Evolutionary conservation across 1,139 yeast genomes (phyloP), one percentile per base, ranked within the genome.

Genomic region (Nakaseomyces delphensis): DNA sequence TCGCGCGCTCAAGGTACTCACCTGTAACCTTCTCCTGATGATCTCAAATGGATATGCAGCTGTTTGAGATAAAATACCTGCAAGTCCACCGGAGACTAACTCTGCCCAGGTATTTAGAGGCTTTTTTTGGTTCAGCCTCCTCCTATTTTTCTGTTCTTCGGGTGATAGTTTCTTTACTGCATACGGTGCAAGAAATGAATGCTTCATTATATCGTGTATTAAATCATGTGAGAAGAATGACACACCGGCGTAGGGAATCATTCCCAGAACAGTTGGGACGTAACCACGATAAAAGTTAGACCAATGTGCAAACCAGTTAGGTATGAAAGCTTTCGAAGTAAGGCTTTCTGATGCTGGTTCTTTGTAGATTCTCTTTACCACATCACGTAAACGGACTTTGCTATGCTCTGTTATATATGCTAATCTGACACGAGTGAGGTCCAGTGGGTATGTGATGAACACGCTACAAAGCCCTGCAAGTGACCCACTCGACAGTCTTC

Each of bases 41-140:
- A 91, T 96, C 64, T 93, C 99, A 52, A 93, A 83, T 1, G 99
- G 99, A 57, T 93, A 93, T 2, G 96, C 91, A 0, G 97, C 94
- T 0, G 97, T 87, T 64, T 93, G 99, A 1, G 97, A 86, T 41
- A 78, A 74, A 80, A 91, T 76, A 14, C 98, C 99, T 1, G 97
- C 94, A 8, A 85, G 57, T 1, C 97, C 99, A 44, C 99, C 99
- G 3, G 98, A 96, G 2, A 77, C 60, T 41, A 93, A 69, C 65
- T 93, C 96, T 1, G 98, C 97, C 82, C 94, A 85, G 0, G 89
- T 85, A 49, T 72, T 74, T 42, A 91, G 69, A 1, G 94, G 94
- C 2, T 76, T 73, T 45, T 86, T 53, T 24, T 54, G 55, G 21
- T 51, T 48, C 35, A 50, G 48, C 16, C 46, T 50, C 11, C 38